A percentile compares a stretch with the other conserved stretches of the same genome.
phyloP scores from a whole-genome alignment of 176 grass and related monocot genomes.

The Eleusine indica region DNA sequence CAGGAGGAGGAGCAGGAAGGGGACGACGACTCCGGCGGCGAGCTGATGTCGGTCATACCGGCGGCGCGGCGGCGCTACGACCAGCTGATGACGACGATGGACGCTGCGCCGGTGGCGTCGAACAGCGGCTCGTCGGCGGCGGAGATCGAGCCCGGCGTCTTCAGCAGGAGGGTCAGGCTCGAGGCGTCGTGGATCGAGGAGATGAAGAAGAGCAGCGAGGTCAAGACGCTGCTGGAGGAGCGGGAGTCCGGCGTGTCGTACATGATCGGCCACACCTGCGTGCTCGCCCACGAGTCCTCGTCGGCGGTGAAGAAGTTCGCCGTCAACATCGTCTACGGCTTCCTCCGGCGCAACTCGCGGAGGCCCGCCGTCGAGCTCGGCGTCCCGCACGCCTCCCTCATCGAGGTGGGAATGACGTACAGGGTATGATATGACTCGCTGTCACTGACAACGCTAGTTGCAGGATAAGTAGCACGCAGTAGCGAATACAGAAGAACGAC shows the following conservation, averaged over 20 bases:
- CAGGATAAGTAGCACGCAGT: too few relatives aligned
- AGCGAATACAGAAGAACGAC: too few relatives aligned
- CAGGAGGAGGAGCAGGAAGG: conserved; percentile 24
- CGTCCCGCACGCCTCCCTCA: conserved; percentile 71
- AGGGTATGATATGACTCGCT: conserved; percentile 18
- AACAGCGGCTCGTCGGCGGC: conserved; percentile 9
- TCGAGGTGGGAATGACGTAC: conserved; percentile 92
- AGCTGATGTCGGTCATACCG: conserved; percentile 45
- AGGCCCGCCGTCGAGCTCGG: conserved; percentile 67
- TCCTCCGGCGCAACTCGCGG: conserved; percentile 87
- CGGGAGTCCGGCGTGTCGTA: conserved; percentile 82
- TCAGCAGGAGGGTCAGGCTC: conserved; percentile 54
- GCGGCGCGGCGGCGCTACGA: neutral
- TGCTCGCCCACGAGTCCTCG: conserved; percentile 74
- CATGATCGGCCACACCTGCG: conserved; percentile 85
- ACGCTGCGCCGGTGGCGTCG: conserved; percentile 24
- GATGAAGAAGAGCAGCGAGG: conserved; percentile 46
- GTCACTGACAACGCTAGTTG: too few relatives aligned
- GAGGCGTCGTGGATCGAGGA: conserved; percentile 15
- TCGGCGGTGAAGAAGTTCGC: conserved; percentile 75
- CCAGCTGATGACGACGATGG: neutral
- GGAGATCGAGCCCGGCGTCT: conserved; percentile 30
- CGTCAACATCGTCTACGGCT: conserved; percentile 74
- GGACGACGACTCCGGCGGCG: conserved; percentile 26
- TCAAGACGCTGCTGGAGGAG: conserved; percentile 67